Conservation (phyloP, 2,329 filamentous ascomycete genomes). For the Ramularia endophylla region DNA sequence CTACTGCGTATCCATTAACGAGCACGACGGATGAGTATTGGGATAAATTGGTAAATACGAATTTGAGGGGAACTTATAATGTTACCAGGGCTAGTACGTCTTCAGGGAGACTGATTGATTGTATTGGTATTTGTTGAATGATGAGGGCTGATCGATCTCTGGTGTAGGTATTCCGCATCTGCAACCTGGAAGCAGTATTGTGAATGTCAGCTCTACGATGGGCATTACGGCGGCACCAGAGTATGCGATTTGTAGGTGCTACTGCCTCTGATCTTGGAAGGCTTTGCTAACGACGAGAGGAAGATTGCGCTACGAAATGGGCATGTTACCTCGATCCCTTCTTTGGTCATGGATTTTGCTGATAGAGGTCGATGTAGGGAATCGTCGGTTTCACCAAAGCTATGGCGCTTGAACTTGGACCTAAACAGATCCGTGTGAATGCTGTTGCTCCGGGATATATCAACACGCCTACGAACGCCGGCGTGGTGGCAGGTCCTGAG, state of each 20-base stretch:
- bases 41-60: conserved; percentile 34
- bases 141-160: too few species aligned
- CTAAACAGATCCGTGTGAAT: conserved; percentile 35
- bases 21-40: conserved; percentile 41
- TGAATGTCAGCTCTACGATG: conserved; percentile 40
- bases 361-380: conserved; percentile 2
- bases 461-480: conserved; percentile 45
- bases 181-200: conserved; percentile 26
- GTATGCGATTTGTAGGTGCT: conserved; percentile 30
- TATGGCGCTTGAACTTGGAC: conserved; percentile 36
- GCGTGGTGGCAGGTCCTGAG: conserved; percentile 44
- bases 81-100: conserved; percentile 37
- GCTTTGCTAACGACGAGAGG: background rate
- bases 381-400: conserved; percentile 42
- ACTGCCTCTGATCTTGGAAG: background rate
- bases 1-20: conserved; percentile 29
- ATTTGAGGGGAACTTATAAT: conserved; percentile 37
- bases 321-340: too few species aligned
- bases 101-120: background rate
- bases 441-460: conserved; percentile 39
- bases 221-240: conserved; percentile 31
- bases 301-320: conserved; percentile 39
- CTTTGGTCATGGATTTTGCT: too few species aligned
- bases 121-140: background rate
- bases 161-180: conserved; percentile 1